Conservation (phyloP, 257 asterid species). For the Solanum arcanum region DNA sequence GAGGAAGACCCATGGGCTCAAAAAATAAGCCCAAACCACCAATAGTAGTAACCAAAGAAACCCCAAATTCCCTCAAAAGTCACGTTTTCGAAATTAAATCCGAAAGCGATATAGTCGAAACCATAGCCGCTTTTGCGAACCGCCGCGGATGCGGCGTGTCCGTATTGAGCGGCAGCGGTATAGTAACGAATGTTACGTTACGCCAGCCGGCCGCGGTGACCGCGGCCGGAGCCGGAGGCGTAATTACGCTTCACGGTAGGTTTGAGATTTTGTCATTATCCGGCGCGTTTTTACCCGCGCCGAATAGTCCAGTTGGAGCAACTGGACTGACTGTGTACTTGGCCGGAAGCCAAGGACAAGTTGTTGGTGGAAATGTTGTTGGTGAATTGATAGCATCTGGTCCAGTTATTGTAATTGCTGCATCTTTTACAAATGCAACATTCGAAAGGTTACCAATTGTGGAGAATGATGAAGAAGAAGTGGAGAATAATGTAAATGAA, state of each 20-base stretch:
- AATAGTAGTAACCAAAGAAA: conserved; percentile 51
- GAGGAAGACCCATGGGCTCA: conserved; percentile 73
- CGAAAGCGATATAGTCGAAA: conserved; percentile 47
- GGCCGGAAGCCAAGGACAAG: conserved; percentile 78
- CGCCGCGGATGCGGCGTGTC: conserved; percentile 67
- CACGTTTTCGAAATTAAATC: conserved; percentile 55
- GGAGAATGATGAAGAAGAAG: conserved; percentile 19
- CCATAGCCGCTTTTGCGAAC: conserved; percentile 45
- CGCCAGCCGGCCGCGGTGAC: conserved; percentile 48
- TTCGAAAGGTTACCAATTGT: conserved; percentile 64
- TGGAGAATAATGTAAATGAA: background rate
- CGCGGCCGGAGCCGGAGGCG: conserved; percentile 32
- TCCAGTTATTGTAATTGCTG: conserved; percentile 77
- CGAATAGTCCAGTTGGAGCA: conserved; percentile 42
- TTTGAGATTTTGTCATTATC: conserved; percentile 61
- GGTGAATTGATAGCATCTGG: conserved; percentile 59
- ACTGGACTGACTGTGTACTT: conserved; percentile 56
- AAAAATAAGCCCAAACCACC: conserved; percentile 70
- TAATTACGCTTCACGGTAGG: conserved; percentile 47
- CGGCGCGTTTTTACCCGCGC: conserved; percentile 63
- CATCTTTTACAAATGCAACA: conserved; percentile 55
- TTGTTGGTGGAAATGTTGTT: conserved; percentile 62
- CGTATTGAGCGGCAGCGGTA: conserved; percentile 60
- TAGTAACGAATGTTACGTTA: conserved; percentile 42
- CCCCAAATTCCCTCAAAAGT: conserved; percentile 68